These are phyloP conservation scores for Pichia sp. DNA, from an alignment of 1,139 yeast genomes.

Conservation along the genomic window DNA sequence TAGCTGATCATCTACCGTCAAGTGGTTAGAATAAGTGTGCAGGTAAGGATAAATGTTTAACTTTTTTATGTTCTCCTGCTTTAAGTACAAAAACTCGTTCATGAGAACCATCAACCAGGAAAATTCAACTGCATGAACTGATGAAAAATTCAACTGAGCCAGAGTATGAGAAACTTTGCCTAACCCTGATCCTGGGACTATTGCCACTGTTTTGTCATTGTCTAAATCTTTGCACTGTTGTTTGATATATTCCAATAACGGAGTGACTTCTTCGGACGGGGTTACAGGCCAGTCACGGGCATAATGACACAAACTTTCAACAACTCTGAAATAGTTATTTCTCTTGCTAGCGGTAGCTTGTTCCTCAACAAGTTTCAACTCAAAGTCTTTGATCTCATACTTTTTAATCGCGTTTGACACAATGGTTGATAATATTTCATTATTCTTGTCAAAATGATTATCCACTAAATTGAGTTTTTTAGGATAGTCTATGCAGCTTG, in stretches of 20 bases:
- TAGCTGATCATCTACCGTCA: constrained; percentile 47
- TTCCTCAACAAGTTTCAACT: constrained; percentile 30
- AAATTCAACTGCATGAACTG: constrained; percentile 67
- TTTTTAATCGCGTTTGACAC: constrained; percentile 39
- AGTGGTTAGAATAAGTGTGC: constrained; percentile 71
- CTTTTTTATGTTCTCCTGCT: constrained; percentile 3
- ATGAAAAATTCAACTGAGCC: constrained; percentile 33
- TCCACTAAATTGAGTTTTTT: constrained; percentile 49
- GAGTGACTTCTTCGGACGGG: constrained; percentile 46
- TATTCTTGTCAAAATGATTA: constrained; percentile 42
- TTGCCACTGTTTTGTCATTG: constrained; percentile 40
- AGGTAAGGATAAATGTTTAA: constrained; percentile 55
- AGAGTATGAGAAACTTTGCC: constrained; percentile 68
- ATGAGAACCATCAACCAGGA: constrained; percentile 67
- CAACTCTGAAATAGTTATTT: constrained; percentile 49
- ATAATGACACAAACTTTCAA: constrained; percentile 69
- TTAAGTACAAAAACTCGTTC: constrained; percentile 49
- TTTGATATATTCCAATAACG: constrained; percentile 43
- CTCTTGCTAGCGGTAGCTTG: constrained; percentile 29
- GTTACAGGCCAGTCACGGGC: constrained; percentile 64
- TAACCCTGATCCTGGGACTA: constrained; percentile 78
- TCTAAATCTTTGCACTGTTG: constrained; percentile 30
- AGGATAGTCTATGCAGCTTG: constrained; percentile 43
- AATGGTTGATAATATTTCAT: constrained; percentile 41
- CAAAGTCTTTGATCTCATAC: constrained; percentile 43